Conservation (phyloP, 108 stramenopile genomes). For the Chaetoceros muelleri region DNA sequence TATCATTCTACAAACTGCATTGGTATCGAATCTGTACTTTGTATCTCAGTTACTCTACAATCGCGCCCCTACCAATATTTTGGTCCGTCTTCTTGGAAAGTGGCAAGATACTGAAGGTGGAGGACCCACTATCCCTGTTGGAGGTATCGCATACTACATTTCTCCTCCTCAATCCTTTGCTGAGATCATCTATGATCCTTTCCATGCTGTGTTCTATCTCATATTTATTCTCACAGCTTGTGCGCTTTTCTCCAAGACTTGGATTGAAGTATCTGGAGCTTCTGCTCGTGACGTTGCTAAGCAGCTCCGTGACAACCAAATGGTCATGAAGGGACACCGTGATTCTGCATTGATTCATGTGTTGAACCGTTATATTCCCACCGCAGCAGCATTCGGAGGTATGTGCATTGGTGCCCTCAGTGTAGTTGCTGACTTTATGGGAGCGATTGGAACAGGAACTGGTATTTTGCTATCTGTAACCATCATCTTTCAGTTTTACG, state of each 20-base stretch:
- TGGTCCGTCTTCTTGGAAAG: conserved; percentile 95
- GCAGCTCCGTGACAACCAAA: conserved; percentile 96
- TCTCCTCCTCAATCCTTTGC: conserved; percentile 88
- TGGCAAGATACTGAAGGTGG: conserved; percentile 94
- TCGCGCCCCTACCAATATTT: conserved; percentile 90
- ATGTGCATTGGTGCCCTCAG: conserved; percentile 99
- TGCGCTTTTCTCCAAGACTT: conserved; percentile 97
- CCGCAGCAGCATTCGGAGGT: conserved; percentile 98
- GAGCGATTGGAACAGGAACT: conserved; percentile 98
- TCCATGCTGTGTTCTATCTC: conserved; percentile 98
- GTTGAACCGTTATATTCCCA: conserved; percentile 98
- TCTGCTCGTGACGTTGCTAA: conserved; percentile 97
- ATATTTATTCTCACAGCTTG: conserved; percentile 95
- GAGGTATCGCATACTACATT: conserved; percentile 99
- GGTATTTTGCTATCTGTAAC: conserved; percentile 97
- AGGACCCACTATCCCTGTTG: conserved; percentile 91
- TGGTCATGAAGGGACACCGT: conserved; percentile 99
- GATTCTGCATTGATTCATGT: conserved; percentile 91
- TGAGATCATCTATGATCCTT: conserved; percentile 95
- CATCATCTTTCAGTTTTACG: conserved; percentile 97
- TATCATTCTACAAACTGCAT: conserved; percentile 97
- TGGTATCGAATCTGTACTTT: conserved; percentile 98
- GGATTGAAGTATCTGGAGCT: conserved; percentile 98
- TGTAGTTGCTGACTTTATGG: conserved; percentile 96
- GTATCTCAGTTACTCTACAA: conserved; percentile 97